phyloP scores from a whole-genome alignment of 164 flowering plant genomes.

The Nymphaea colorata region DNA sequence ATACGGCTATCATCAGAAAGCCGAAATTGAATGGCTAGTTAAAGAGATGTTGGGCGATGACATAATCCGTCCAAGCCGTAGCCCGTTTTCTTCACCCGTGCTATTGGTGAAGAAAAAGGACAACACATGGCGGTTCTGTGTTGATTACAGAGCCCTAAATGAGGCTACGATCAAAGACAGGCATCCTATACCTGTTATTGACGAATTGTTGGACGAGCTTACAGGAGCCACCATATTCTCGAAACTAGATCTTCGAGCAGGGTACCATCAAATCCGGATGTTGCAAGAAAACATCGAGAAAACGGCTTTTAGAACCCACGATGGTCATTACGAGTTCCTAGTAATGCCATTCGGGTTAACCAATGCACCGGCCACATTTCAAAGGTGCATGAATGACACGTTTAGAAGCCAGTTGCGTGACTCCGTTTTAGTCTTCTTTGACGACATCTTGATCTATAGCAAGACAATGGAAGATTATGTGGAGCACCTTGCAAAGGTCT shows the following conservation, averaged over 20 bases:
- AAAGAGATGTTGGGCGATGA: background rate
- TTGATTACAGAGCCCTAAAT: too few species aligned
- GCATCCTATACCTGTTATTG: too few species aligned
- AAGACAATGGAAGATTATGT: background rate
- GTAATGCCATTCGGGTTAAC: background rate
- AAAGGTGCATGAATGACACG: background rate
- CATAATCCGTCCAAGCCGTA: background rate
- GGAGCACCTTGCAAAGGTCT: background rate
- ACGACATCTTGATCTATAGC: background rate
- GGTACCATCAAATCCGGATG: background rate
- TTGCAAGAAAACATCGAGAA: background rate
- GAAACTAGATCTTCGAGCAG: too few species aligned
- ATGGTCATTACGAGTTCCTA: background rate
- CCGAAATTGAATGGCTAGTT: background rate
- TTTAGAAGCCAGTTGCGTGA: background rate
- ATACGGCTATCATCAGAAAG: background rate
- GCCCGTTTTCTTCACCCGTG: background rate
- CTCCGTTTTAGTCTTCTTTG: background rate
- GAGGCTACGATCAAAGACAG: too few species aligned
- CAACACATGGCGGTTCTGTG: too few species aligned
- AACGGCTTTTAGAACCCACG: background rate
- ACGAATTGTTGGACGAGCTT: too few species aligned
- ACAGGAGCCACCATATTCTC: too few species aligned
- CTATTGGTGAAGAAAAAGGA: background rate
- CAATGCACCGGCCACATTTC: constrained; percentile 1